Conservation (phyloP, 2,329 filamentous ascomycete genomes). For the Neopestalotiopsis sp. region DNA sequence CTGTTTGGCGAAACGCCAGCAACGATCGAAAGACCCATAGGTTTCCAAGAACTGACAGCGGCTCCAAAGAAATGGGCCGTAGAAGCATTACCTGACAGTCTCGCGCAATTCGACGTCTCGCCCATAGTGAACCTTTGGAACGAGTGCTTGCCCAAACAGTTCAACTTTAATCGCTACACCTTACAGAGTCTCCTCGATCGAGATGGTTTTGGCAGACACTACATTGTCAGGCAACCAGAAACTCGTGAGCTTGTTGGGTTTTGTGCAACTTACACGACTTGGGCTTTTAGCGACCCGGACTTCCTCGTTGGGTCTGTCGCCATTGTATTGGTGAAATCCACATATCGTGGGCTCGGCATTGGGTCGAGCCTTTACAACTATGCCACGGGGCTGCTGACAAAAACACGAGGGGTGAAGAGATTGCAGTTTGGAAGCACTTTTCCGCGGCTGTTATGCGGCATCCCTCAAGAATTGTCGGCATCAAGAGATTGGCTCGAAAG, state of each 20-base stretch:
- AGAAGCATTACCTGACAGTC: constrained; percentile 43
- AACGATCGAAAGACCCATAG: constrained; percentile 3
- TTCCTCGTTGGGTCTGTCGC: constrained; percentile 61
- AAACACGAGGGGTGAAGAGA: constrained; percentile 56
- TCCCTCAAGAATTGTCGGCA: constrained; percentile 45
- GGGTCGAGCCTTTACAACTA: constrained; percentile 58
- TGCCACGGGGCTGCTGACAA: constrained; percentile 53
- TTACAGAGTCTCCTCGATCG: constrained; percentile 55
- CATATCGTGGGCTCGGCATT: constrained; percentile 54
- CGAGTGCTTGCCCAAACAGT: constrained; percentile 48
- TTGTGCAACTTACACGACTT: constrained; percentile 65
- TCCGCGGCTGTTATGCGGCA: constrained; percentile 61
- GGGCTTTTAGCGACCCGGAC: constrained; percentile 56
- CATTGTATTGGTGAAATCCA: constrained; percentile 55
- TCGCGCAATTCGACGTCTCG: constrained; percentile 39
- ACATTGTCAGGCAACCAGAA: constrained; percentile 55
- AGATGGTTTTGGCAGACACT: constrained; percentile 62
- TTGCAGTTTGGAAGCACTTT: constrained; percentile 64
- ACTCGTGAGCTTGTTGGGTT: constrained; percentile 56
- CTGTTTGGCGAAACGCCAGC: constrained; percentile 49
- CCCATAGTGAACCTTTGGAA: constrained; percentile 54
- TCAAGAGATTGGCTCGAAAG: constrained; percentile 58
- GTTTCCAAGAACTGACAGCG: constrained; percentile 31
- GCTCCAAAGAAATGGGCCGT: constrained; percentile 46
- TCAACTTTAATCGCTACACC: constrained; percentile 46